Percentiles rank a stretch among this genome's conserved stretches.
These are phyloP conservation scores for Ogataea nakhonphanomensis DNA, from an alignment of 805 yeast genomes.

Conservation along the genomic window DNA sequence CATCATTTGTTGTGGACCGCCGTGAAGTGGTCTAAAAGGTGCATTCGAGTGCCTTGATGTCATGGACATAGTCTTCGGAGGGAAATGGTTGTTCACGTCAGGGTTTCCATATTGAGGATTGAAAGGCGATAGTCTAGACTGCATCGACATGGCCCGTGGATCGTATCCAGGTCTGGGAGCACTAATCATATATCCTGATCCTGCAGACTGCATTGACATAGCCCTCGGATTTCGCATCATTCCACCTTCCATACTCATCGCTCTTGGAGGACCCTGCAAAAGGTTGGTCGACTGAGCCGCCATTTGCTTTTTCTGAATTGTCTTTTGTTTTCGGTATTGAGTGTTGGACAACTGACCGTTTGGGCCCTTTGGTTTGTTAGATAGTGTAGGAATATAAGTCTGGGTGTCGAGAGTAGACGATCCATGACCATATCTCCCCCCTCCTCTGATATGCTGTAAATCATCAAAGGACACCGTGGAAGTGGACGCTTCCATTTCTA, in stretches of 20 bases:
- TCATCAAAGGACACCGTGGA: conserved; percentile 55
- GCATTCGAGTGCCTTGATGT: conserved; percentile 11
- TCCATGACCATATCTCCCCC: conserved; percentile 56
- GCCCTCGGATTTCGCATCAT: conserved; percentile 25
- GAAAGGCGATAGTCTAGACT: conserved; percentile 22
- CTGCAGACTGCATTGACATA: conserved; percentile 27
- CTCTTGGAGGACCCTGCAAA: conserved; percentile 29
- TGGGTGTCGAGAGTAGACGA: conserved; percentile 52
- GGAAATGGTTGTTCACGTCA: conserved; percentile 4
- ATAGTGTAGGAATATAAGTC: conserved; percentile 72
- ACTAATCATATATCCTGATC: conserved; percentile 5
- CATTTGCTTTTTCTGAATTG: conserved; percentile 61
- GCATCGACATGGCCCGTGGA: conserved; percentile 47
- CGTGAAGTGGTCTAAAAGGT: conserved; percentile 1
- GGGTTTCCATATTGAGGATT: conserved; percentile 11
- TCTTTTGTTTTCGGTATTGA: conserved; percentile 68
- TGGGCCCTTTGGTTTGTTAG: conserved; percentile 32
- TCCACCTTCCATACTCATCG: conserved; percentile 33
- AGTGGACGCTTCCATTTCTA: conserved; percentile 33
- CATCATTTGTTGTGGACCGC: background rate
- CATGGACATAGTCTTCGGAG: conserved; percentile 22
- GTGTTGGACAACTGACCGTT: conserved; percentile 42
- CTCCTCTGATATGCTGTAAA: conserved; percentile 57
- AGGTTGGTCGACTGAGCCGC: conserved; percentile 33
- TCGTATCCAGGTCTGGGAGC: conserved; percentile 21